These are phyloP conservation scores for Aureobasidium zeae DNA, from an alignment of 2,329 filamentous ascomycete species.

Conservation along the genomic window DNA sequence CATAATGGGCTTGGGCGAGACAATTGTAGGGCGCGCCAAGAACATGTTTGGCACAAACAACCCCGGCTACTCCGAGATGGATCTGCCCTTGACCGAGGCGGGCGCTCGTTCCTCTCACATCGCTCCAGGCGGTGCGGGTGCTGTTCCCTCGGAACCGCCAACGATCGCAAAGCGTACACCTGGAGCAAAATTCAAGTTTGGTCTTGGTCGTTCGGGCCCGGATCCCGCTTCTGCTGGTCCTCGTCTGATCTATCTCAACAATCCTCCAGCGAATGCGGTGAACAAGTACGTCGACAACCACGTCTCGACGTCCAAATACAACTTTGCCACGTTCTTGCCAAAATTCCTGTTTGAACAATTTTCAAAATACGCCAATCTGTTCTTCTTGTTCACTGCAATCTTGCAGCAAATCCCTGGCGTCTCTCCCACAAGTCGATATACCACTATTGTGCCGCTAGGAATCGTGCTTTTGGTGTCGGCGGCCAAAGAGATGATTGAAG, in stretches of 20 bases:
- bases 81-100: constrained; percentile 81
- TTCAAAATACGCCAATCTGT: constrained; percentile 97
- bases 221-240: constrained; percentile 89
- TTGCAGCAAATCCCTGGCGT: constrained; percentile 93
- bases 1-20: constrained; percentile 74
- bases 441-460: constrained; percentile 86
- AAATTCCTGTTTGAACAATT: constrained; percentile 99
- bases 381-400: constrained; percentile 95
- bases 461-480: constrained; percentile 92
- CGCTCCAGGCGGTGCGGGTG: constrained; percentile 30
- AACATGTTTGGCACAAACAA: constrained; percentile 81
- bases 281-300: constrained; percentile 96
- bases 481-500: constrained; percentile 87
- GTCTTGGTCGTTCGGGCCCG: constrained; percentile 72
- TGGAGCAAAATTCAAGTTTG: constrained; percentile 79
- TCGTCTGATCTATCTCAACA: constrained; percentile 90
- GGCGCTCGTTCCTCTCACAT: constrained; percentile 40
- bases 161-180: constrained; percentile 48
- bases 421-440: constrained; percentile 90
- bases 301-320: constrained; percentile 97
- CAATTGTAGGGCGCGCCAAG: constrained; percentile 75
- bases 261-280: constrained; percentile 77
- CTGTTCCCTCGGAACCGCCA: constrained; percentile 24
- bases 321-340: constrained; percentile 80
- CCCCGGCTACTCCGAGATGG: constrained; percentile 90